Conservation (phyloP, 2,329 filamentous ascomycete genomes). For the Pyricularia pennisetigena region DNA sequence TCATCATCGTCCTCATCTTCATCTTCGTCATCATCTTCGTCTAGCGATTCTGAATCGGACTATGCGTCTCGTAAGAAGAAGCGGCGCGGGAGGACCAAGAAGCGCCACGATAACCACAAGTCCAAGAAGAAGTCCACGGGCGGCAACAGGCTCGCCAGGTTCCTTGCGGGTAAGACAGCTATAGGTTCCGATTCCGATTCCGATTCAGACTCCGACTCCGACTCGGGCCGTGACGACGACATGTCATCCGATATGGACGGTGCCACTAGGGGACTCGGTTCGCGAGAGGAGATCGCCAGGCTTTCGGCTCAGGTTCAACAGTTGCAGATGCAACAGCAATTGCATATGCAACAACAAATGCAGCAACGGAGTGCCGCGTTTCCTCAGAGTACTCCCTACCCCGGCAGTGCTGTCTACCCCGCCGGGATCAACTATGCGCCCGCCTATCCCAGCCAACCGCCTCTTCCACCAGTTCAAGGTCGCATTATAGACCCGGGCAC, state of each 20-base stretch:
- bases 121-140: conserved; percentile 17
- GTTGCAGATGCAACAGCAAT: conserved; percentile 12
- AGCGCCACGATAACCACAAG: conserved; percentile 19
- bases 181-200: conserved; percentile 12
- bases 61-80: conserved; percentile 17
- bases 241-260: conserved; percentile 11
- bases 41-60: conserved; percentile 16
- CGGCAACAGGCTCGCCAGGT: conserved; percentile 13
- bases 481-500: conserved; percentile 5
- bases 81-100: conserved; percentile 14
- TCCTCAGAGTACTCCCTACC: not conserved
- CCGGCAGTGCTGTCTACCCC: not conserved
- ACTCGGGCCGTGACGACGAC: conserved; percentile 9
- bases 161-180: conserved; percentile 10
- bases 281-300: not conserved
- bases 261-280: conserved; percentile 9
- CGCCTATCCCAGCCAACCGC: not conserved
- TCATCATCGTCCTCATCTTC: conserved; percentile 10
- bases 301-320: conserved; percentile 7
- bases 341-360: conserved; percentile 9
- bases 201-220: conserved; percentile 17
- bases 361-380: conserved; percentile 1
- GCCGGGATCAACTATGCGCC: not conserved
- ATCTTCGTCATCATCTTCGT: conserved; percentile 12
- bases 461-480: not conserved